Percentiles rank a stretch among this genome's conserved stretches.
phyloP scores from a whole-genome alignment of 2,329 filamentous ascomycete genomes.

The Fusarium equiseti region DNA sequence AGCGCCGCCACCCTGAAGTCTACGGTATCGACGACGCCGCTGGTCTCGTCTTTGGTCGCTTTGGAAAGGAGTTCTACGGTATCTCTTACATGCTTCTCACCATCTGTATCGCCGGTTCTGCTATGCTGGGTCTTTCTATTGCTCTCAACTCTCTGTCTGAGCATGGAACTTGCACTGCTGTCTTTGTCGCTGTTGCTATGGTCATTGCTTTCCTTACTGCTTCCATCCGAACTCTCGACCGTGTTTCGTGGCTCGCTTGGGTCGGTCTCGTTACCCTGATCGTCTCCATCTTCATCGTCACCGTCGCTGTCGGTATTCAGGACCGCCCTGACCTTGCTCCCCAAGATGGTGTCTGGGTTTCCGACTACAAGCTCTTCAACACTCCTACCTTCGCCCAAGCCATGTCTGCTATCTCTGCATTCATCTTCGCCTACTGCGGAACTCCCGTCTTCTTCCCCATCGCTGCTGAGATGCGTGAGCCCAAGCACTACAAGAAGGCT shows the following conservation, averaged over 20 bases:
- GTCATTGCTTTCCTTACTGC: constrained; percentile 48
- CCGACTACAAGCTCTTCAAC: constrained; percentile 51
- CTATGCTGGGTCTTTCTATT: constrained; percentile 52
- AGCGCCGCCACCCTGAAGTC: constrained; percentile 62
- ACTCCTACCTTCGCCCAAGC: constrained; percentile 50
- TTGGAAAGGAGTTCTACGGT: constrained; percentile 59
- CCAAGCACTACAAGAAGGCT: constrained; percentile 45
- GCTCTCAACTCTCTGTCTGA: constrained; percentile 55
- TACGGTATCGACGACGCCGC: constrained; percentile 68
- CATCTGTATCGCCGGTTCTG: constrained; percentile 40
- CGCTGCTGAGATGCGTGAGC: constrained; percentile 52
- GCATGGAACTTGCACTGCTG: constrained; percentile 55
- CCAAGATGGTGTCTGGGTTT: constrained; percentile 43
- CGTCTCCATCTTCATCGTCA: constrained; percentile 38
- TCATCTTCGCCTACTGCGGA: constrained; percentile 56
- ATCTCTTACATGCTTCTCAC: constrained; percentile 53
- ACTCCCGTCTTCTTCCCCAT: constrained; percentile 53
- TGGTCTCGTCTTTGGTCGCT: constrained; percentile 59
- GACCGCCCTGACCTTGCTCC: constrained; percentile 38
- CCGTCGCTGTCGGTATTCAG: constrained; percentile 41
- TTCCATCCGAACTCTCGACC: constrained; percentile 50
- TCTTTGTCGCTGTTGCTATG: constrained; percentile 55
- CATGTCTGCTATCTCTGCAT: constrained; percentile 49
- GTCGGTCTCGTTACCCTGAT: constrained; percentile 37
- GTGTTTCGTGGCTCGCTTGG: constrained; percentile 52